A percentile compares a stretch with the other conserved stretches of the same genome.
phyloP scores from a whole-genome alignment of 441 rosid species.

The Erysimum pusillum region DNA sequence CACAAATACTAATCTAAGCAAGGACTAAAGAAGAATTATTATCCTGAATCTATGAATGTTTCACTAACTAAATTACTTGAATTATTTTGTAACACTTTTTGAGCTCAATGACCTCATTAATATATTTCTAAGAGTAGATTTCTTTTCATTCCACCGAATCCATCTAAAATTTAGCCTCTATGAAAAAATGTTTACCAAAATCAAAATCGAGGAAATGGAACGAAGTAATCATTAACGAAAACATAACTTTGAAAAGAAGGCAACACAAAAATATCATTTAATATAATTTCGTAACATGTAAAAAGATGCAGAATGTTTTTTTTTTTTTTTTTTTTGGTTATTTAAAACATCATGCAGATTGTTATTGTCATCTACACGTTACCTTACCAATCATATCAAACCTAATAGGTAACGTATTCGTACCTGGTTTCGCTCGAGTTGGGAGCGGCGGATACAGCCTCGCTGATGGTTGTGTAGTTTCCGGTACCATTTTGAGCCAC shows the following conservation, averaged over 20 bases:
- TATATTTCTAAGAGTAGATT: neutral
- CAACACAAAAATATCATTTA: neutral
- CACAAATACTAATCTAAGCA: neutral
- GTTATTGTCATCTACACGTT: slow-evolving; percentile 1
- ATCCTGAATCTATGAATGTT: neutral
- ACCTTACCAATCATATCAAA: slow-evolving; percentile 21
- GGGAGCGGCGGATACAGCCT: slow-evolving; percentile 67
- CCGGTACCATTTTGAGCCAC: slow-evolving; percentile 71
- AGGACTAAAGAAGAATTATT: neutral
- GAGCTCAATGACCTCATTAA: neutral
- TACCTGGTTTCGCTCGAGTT: slow-evolving; percentile 62
- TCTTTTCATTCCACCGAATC: neutral
- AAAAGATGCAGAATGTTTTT: neutral
- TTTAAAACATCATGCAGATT: slow-evolving; percentile 6
- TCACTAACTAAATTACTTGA: neutral
- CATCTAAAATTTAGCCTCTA: neutral
- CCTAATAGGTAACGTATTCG: slow-evolving; percentile 10
- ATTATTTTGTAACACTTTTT: neutral
- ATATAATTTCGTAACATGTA: neutral
- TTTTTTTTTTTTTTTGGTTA: no score
- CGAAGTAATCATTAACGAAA: neutral
- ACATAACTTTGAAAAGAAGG: neutral
- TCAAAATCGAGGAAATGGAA: neutral
- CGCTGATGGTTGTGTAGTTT: slow-evolving; percentile 57
- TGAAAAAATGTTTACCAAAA: neutral